These are phyloP conservation scores for Metschnikowia peoriensis DNA, from an alignment of 805 yeast genomes.

Conservation along the genomic window DNA sequence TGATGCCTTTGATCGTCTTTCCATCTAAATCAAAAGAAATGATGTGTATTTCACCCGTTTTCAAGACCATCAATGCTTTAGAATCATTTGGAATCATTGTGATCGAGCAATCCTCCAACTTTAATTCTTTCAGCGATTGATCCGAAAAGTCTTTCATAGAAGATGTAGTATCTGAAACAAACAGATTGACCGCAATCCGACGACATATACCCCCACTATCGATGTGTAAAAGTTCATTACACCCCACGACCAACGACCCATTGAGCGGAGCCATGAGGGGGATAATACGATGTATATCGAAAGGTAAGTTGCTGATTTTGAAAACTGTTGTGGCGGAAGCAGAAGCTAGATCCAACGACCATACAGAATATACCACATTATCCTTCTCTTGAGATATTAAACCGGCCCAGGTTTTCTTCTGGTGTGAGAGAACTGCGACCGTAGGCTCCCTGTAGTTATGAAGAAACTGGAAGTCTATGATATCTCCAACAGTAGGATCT, in stretches of 20 bases:
- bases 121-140: slow-evolving; percentile 49
- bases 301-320: slow-evolving; percentile 65
- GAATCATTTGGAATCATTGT: slow-evolving; percentile 36
- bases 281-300: slow-evolving; percentile 62
- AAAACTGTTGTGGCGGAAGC: slow-evolving; percentile 65
- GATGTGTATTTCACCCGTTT: slow-evolving; percentile 33
- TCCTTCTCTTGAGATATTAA: slow-evolving; percentile 59
- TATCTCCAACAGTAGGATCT: slow-evolving; percentile 55
- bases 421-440: slow-evolving; percentile 60
- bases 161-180: slow-evolving; percentile 38
- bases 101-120: slow-evolving; percentile 51
- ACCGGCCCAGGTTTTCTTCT: slow-evolving; percentile 74
- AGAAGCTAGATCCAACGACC: slow-evolving; percentile 63
- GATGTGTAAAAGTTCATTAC: slow-evolving; percentile 73
- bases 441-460: slow-evolving; percentile 82
- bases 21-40: slow-evolving; percentile 43
- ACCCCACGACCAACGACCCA: slow-evolving; percentile 70
- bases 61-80: slow-evolving; percentile 31
- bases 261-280: slow-evolving; percentile 65
- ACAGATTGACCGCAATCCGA: slow-evolving; percentile 62
- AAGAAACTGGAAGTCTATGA: slow-evolving; percentile 71
- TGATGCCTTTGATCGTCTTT: slow-evolving; percentile 36
- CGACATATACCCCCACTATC: slow-evolving; percentile 72
- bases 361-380: slow-evolving; percentile 55
- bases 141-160: slow-evolving; percentile 42